phyloP scores from a whole-genome alignment of 2,329 filamentous ascomycete species.

The Xylaria polymorpha region DNA sequence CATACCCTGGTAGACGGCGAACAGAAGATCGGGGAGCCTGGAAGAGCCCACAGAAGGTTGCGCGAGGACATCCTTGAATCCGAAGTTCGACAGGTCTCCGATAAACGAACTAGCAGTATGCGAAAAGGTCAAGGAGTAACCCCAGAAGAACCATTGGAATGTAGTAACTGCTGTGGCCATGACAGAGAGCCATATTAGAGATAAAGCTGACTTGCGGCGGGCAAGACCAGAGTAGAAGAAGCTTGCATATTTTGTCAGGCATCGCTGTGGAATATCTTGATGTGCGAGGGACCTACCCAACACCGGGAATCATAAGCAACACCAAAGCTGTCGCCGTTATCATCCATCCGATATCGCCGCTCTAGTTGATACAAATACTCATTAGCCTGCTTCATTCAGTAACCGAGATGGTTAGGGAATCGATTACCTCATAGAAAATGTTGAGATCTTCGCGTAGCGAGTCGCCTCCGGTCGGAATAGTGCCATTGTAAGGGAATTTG shows the following conservation, averaged over 20 bases:
- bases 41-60: constrained; percentile 78
- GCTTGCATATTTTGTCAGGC: constrained; percentile 46
- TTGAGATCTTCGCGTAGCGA: constrained; percentile 77
- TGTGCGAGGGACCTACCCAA: constrained; percentile 66
- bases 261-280: neutral
- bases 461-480: constrained; percentile 73
- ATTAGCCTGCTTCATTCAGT: constrained; percentile 42
- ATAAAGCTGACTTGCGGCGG: constrained; percentile 87
- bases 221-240: constrained; percentile 96
- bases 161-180: constrained; percentile 86
- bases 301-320: constrained; percentile 91
- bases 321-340: constrained; percentile 85
- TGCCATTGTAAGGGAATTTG: constrained; percentile 72
- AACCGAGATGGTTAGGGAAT: neutral
- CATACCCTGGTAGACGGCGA: constrained; percentile 89
- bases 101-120: constrained; percentile 81
- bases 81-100: constrained; percentile 82
- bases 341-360: constrained; percentile 88
- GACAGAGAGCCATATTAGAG: constrained; percentile 89
- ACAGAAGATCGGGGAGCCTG: constrained; percentile 83
- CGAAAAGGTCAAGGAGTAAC: constrained; percentile 84
- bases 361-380: constrained; percentile 51
- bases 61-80: constrained; percentile 79
- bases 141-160: constrained; percentile 97
- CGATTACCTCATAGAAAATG: constrained; percentile 77